A percentile compares a stretch with the other conserved stretches of the same genome.
These are phyloP conservation scores for Casuarina cunninghamiana DNA, from an alignment of 306 rosid species.

Conservation along the genomic window DNA sequence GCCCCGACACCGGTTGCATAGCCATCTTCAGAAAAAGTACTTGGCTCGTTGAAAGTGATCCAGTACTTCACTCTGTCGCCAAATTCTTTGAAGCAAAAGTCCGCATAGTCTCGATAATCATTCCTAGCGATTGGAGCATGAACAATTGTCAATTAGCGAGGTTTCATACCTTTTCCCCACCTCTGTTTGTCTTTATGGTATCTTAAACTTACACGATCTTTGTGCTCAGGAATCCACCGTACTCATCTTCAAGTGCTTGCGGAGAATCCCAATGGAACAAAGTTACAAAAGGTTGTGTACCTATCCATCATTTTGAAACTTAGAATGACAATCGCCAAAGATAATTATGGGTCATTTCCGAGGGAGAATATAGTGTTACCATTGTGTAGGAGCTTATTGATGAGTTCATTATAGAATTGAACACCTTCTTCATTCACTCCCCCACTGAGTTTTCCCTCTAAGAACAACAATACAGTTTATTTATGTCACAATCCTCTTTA, in stretches of 20 bases:
- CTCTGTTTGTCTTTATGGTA: background rate
- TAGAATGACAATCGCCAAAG: background rate
- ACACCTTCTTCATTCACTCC: slow-evolving; percentile 40
- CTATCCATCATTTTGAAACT: slow-evolving; percentile 14
- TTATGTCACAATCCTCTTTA: background rate
- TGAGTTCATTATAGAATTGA: slow-evolving; percentile 52
- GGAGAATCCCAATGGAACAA: slow-evolving; percentile 62
- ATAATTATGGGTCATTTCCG: too few relatives aligned
- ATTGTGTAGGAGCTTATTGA: slow-evolving; percentile 40
- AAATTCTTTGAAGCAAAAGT: slow-evolving; percentile 60
- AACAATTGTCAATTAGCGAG: background rate
- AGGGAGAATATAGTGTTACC: slow-evolving; percentile 22
- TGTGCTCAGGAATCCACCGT: slow-evolving; percentile 55
- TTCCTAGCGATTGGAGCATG: slow-evolving; percentile 29
- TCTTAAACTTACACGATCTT: slow-evolving; percentile 45
- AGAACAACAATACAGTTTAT: background rate
- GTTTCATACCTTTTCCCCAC: background rate
- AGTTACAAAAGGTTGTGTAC: slow-evolving; percentile 55
- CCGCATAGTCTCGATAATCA: slow-evolving; percentile 55
- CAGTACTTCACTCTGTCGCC: slow-evolving; percentile 75
- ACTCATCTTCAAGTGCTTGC: slow-evolving; percentile 58
- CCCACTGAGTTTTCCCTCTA: slow-evolving; percentile 24
- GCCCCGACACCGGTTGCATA: slow-evolving; percentile 47
- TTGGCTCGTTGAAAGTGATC: slow-evolving; percentile 72
- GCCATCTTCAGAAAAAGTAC: slow-evolving; percentile 29